Conservation (phyloP, 2,329 filamentous ascomycete genomes). For the Paecilomyces sp. region DNA sequence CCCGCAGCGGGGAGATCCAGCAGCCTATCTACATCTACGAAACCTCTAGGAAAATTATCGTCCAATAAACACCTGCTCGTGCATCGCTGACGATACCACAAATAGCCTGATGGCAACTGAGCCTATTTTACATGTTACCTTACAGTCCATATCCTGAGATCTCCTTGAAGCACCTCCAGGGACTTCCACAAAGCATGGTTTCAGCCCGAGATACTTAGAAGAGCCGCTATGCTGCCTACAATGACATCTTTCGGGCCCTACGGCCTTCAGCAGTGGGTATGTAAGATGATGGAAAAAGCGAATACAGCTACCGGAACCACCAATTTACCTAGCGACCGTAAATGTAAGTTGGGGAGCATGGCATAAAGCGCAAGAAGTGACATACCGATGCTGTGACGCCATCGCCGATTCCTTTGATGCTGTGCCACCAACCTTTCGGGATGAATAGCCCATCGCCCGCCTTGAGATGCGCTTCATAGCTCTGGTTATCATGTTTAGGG, state of each 20-base stretch:
- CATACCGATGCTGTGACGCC: conserved; percentile 53
- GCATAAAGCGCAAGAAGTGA: conserved; percentile 8
- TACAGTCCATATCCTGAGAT: not conserved
- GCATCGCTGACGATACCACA: not conserved
- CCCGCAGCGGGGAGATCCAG: conserved; percentile 15
- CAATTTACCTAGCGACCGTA: conserved; percentile 57
- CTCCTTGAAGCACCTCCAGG: too few relatives aligned
- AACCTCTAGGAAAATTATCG: not conserved
- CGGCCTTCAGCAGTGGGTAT: not conserved
- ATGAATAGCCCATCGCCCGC: conserved; percentile 71
- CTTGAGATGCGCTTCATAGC: conserved; percentile 50
- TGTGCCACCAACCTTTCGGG: conserved; percentile 82
- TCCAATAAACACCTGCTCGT: not conserved
- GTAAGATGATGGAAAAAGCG: not conserved
- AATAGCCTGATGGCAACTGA: not conserved
- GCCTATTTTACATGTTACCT: not conserved
- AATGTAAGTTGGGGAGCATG: conserved; percentile 5
- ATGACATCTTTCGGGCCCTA: too few relatives aligned
- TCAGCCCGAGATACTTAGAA: too few relatives aligned
- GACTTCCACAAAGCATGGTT: too few relatives aligned
- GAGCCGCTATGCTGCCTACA: too few relatives aligned
- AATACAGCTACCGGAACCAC: conserved; percentile 62
- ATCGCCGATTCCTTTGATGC: conserved; percentile 57
- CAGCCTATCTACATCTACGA: not conserved
- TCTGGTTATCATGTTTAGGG: conserved; percentile 8